phyloP scores from a whole-genome alignment of 2,329 filamentous ascomycete genomes.

The Colletotrichum horii region DNA sequence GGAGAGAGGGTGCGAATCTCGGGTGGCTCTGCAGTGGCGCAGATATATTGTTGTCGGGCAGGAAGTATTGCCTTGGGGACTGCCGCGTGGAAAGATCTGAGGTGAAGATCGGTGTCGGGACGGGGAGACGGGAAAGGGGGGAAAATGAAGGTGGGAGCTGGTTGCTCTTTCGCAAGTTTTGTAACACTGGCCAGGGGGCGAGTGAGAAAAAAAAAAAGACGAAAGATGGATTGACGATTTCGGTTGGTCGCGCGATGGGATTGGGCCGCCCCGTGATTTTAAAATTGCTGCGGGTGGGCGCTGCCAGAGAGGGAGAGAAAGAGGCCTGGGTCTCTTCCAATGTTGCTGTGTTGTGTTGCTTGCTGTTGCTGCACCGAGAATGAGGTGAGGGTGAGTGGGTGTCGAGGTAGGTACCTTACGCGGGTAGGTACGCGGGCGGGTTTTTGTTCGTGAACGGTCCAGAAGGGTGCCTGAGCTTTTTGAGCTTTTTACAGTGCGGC shows the following conservation, averaged over 20 bases:
- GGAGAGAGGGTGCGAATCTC: background rate
- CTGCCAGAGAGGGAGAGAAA: background rate
- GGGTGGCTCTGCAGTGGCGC: background rate
- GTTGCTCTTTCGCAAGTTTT: background rate
- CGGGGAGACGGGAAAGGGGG: conserved; percentile 7
- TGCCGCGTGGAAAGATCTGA: background rate
- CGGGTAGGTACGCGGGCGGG: background rate
- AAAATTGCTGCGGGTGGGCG: conserved; percentile 16
- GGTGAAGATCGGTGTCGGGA: background rate
- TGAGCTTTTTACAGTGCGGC: background rate
- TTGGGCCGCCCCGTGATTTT: conserved; percentile 17
- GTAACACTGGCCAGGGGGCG: conserved; percentile 11
- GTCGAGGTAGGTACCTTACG: background rate
- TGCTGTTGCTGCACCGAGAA: background rate
- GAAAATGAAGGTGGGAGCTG: background rate
- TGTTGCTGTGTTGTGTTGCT: background rate
- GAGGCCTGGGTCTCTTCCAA: background rate
- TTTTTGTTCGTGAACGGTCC: background rate
- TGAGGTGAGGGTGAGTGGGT: background rate
- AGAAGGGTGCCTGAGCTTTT: conserved; percentile 1
- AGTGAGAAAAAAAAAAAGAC: background rate
- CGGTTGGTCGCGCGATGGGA: conserved; percentile 12
- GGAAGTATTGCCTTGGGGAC: background rate
- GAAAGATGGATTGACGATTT: conserved; percentile 14
- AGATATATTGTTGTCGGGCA: background rate